Conservation (phyloP, 2,329 filamentous ascomycete species). For the Paracorniculantispora psalliotae region DNA sequence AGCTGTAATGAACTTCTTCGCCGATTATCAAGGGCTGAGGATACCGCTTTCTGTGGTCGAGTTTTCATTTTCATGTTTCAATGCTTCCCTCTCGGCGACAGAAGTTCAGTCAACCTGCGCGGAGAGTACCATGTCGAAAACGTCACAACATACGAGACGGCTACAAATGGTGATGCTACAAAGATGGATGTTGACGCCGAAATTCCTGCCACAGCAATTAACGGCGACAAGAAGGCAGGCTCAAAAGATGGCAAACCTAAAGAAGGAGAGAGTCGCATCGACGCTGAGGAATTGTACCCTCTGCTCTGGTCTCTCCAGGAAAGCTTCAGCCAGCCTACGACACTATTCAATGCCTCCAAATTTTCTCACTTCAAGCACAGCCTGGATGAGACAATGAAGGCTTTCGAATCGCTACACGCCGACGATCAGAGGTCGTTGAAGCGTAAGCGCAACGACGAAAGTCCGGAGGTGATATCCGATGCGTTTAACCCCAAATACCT, state of each 20-base stretch:
- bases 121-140: conserved; percentile 97
- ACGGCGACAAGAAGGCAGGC: conserved; percentile 10
- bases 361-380: conserved; percentile 79
- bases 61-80: conserved; percentile 99
- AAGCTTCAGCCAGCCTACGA: conserved; percentile 84
- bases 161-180: conserved; percentile 27
- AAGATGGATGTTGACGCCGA: conserved; percentile 63
- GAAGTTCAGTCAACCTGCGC: conserved; percentile 92
- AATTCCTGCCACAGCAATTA: conserved; percentile 28
- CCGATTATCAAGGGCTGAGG: conserved; percentile 87
- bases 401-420: conserved; percentile 45
- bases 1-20: conserved; percentile 94
- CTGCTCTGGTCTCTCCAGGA: conserved; percentile 92
- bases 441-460: conserved; percentile 59
- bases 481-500: conserved; percentile 94
- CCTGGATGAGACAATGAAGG: conserved; percentile 59
- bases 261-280: conserved; percentile 49
- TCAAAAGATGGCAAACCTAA: conserved; percentile 34
- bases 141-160: conserved; percentile 70
- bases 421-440: conserved; percentile 51
- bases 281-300: conserved; percentile 74
- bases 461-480: conserved; percentile 45
- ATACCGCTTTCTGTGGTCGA: conserved; percentile 93
- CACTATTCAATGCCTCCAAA: conserved; percentile 65
- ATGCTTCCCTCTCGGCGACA: conserved; percentile 92